Evolutionary conservation across 495 filamentous ascomycete species (phyloP).

Genomic region (Eremomyces bilateralis): DNA sequence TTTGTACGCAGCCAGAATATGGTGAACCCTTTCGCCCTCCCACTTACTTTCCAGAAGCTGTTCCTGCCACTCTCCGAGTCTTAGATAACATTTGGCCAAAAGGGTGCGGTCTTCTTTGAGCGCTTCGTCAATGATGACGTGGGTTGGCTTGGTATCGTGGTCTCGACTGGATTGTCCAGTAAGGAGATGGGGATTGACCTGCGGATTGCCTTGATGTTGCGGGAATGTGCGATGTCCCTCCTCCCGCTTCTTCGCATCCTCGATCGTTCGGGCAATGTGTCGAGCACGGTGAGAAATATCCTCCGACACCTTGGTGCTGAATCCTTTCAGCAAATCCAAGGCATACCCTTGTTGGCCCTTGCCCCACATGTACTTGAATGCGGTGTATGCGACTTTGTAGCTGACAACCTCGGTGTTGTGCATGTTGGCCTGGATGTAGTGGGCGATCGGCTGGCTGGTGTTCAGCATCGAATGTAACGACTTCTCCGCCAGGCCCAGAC

Average conservation of each 20-base stretch:
- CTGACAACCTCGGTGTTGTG: slow-evolving; percentile 13
- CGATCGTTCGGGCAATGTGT: slow-evolving; percentile 31
- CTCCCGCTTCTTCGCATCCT: no score
- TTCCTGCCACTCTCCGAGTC: slow-evolving; percentile 91
- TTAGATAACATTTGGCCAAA: slow-evolving; percentile 83
- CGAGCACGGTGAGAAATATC: slow-evolving; percentile 38
- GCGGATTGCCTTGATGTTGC: slow-evolving; percentile 20
- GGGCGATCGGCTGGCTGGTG: slow-evolving; percentile 26
- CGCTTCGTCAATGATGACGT: no score
- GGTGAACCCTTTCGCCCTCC: slow-evolving; percentile 51
- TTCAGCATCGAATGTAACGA: slow-evolving; percentile 67
- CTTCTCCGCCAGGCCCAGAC: slow-evolving; percentile 90
- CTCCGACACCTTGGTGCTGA: slow-evolving; percentile 57
- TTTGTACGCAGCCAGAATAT: slow-evolving; percentile 67
- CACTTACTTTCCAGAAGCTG: slow-evolving; percentile 64
- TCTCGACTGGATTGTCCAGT: slow-evolving; percentile 17
- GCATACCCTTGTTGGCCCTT: slow-evolving; percentile 47
- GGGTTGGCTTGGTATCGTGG: no score
- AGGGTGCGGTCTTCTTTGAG: slow-evolving; percentile 44
- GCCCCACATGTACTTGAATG: slow-evolving; percentile 89
- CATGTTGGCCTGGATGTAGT: slow-evolving; percentile 7
- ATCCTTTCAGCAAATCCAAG: slow-evolving; percentile 55
- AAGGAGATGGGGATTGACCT: slow-evolving; percentile 23
- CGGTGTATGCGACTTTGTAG: slow-evolving; percentile 63
- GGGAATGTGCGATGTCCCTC: slow-evolving; percentile 15